Percentiles rank a stretch among this genome's conserved stretches.
These are phyloP conservation scores for Saitozyma podzolica DNA, from an alignment of 768 basidiomycete species.

Conservation along the genomic window DNA sequence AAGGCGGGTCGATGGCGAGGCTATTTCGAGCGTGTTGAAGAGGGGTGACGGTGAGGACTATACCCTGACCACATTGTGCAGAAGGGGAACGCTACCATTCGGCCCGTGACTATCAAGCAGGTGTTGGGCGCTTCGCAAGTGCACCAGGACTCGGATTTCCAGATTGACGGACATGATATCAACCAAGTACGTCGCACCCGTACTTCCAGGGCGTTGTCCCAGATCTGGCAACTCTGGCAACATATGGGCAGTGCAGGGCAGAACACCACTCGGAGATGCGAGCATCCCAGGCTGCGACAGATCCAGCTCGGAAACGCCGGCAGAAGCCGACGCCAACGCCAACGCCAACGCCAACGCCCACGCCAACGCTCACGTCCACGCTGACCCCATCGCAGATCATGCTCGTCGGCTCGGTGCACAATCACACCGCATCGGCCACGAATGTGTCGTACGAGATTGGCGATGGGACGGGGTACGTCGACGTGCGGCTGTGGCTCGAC, in stretches of 20 bases:
- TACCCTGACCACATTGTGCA: conserved; percentile 7
- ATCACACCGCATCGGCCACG: conserved; percentile 70
- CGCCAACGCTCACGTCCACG: not conserved
- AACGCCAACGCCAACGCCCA: not conserved
- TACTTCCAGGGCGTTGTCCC: not conserved
- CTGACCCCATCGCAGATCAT: conserved; percentile 60
- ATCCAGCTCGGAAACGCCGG: not conserved
- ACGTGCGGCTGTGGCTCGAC: conserved; percentile 67
- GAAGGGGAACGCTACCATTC: conserved; percentile 55
- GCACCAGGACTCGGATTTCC: conserved; percentile 86
- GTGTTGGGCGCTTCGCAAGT: conserved; percentile 73
- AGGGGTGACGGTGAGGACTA: not conserved
- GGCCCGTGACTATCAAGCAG: conserved; percentile 78
- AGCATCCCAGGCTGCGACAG: not conserved
- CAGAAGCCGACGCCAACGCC: not conserved
- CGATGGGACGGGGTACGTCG: conserved; percentile 68
- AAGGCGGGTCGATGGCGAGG: not conserved
- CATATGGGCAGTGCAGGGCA: too few relatives aligned
- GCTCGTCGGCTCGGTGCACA: conserved; percentile 70
- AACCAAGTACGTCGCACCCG: conserved; percentile 63
- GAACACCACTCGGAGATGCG: too few relatives aligned
- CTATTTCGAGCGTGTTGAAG: not conserved
- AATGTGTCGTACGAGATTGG: conserved; percentile 77
- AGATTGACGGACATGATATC: conserved; percentile 74
- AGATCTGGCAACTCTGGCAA: not conserved